Evolutionary conservation across 2,329 filamentous ascomycete genomes (phyloP), one percentile per base, ranked within the genome.

Genomic region (Fusarium annulatum): DNA sequence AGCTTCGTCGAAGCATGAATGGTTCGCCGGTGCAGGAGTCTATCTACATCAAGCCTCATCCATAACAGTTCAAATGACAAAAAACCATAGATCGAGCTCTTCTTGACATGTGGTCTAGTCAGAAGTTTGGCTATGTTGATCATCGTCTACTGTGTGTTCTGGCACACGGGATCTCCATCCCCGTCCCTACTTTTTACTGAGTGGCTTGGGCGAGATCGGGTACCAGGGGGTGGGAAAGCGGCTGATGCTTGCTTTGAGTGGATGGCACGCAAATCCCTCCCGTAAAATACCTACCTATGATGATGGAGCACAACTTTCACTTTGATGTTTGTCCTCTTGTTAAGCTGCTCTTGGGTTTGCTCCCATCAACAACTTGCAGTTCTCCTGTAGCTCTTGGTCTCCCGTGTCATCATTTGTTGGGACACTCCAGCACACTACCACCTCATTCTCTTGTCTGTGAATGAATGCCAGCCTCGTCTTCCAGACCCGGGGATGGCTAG

Each of bases 131-230:
- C 55, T 58, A 43, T 49, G 61, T 60, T 74, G 72, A 74, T 74
- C 62, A 65, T 67, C 65, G 64, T 76, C 73, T 65, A 59, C 55
- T 71, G 62, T 66, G 64, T 66, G 55, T 56, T 74, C 73, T 74
- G 68, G 72, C 68, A 72, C 64, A 70, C 72, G 72, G 72, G 72
- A 74, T 74, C 72, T 71, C 68, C 72, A 74, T 74, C 72, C 72
- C 74, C 75, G 71, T 71, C 75, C 72, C 73, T 77, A 72, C 74
- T 65, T 64, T 69, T 51, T 59, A 49, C 64, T 72, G 64, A 58
- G 74, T 78, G 76, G 76, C 76, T 69, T 78, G 76, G 62, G 55
- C 69, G 65, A 78, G 74, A 78, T 78, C 76, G 76, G 74, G 76
- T 70, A 69, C 73, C 67, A 65, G 73, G 76, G 73, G 64, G 67